Evolutionary conservation across 2,329 filamentous ascomycete species (phyloP), one percentile per base, ranked within the genome.

Genomic region (Huntiella omanensis): DNA sequence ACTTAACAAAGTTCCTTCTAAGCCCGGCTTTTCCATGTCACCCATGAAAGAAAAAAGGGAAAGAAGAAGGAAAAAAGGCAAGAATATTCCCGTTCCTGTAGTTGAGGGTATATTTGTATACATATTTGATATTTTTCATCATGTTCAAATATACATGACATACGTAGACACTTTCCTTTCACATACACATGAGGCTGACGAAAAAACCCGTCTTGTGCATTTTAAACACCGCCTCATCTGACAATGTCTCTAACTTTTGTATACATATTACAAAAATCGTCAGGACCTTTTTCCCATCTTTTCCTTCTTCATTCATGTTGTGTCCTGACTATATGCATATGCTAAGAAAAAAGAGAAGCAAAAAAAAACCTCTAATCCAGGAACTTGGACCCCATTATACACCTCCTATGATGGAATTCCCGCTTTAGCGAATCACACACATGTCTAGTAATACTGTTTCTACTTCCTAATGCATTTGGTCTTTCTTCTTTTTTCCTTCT

Each of bases 401-500:
- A 28, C 22, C 22, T 17, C 17, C 17, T 17, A 17, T 39, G 19
- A 39, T 39, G 37, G 37, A 16, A 39, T 39, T 39, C 15, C 37
- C 37, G 10, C 37, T 39, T 39, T 39, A 39, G 37, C 15, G 15
- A 39, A 16, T 45, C 19, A 16, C n/a, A 22, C 11, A 22, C 17
- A 12, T 13, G 10, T 17, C 36, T 8, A 22, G 10, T 19, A 19
- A 17, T 17, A 17, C 17, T 17, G 17, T 17, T 17, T 17, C 17
- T 17, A 1, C 17, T 17, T 17, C 17, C 17, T 17, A 17, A 10
- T 41, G 36, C 33, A 12, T 16, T 32, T 13, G 12, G 13, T 17
- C 32, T 33, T 15, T 19, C 15, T 45, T 45, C 7, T 17, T 32
- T 37, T 45, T 42, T 46, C 33, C 22, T 41, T 40, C 34, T 40